phyloP scores from a whole-genome alignment of 306 rosid species.

The Ormosia emarginata region DNA sequence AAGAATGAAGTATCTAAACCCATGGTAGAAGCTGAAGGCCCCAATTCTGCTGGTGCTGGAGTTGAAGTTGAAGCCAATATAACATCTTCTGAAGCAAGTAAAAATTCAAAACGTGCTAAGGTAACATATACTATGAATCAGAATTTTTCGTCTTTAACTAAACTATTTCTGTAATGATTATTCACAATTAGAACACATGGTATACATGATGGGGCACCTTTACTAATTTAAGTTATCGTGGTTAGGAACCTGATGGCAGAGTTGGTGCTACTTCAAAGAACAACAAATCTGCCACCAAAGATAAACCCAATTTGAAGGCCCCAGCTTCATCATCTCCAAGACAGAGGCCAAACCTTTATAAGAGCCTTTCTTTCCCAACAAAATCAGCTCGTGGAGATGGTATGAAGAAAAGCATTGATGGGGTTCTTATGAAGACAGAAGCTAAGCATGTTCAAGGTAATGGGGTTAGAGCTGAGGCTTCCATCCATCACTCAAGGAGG shows the following conservation, averaged over 20 bases:
- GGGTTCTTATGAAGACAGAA: slow-evolving; percentile 38
- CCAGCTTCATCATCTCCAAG: slow-evolving; percentile 38
- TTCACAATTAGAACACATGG: not conserved
- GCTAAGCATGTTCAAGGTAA: slow-evolving; percentile 34
- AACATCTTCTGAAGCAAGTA: slow-evolving; percentile 39
- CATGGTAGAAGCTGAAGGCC: slow-evolving; percentile 30
- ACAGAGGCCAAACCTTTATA: slow-evolving; percentile 53
- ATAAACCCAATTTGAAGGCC: slow-evolving; percentile 48
- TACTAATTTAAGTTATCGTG: slow-evolving; percentile 17
- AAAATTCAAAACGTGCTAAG: slow-evolving; percentile 52
- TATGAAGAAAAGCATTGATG: slow-evolving; percentile 68
- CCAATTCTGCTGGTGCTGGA: slow-evolving; percentile 34
- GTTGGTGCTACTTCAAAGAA: slow-evolving; percentile 48
- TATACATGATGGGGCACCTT: not conserved
- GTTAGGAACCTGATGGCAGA: slow-evolving; percentile 49
- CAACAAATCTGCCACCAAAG: slow-evolving; percentile 50
- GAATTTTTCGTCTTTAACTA: not conserved
- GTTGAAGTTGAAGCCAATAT: slow-evolving; percentile 29
- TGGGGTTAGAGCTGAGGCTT: slow-evolving; percentile 41
- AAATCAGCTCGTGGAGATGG: slow-evolving; percentile 47
- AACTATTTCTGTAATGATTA: not conserved
- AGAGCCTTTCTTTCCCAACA: slow-evolving; percentile 78
- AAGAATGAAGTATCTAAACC: slow-evolving; percentile 45
- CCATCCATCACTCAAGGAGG: slow-evolving; percentile 41
- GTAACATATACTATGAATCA: slow-evolving; percentile 35